A percentile compares a stretch with the other conserved stretches of the same genome.
phyloP scores from a whole-genome alignment of 2,329 filamentous ascomycete genomes.

The Monascus ruber region DNA sequence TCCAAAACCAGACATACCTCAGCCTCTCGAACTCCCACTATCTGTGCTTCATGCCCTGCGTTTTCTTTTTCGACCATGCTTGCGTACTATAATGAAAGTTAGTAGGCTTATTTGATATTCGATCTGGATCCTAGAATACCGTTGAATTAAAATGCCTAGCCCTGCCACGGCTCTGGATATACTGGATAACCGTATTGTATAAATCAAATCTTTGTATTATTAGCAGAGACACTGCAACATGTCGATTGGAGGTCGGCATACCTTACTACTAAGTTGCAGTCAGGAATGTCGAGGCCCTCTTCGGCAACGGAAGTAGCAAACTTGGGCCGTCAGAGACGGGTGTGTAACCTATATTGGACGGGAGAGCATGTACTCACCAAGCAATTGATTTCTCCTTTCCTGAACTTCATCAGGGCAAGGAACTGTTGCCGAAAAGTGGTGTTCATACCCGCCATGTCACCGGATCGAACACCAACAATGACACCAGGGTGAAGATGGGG shows the following conservation, averaged over 20 bases:
- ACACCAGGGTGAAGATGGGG: slow-evolving; percentile 49
- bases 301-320: slow-evolving; percentile 56
- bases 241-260: slow-evolving; percentile 6
- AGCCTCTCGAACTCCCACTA: slow-evolving; percentile 34
- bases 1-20: slow-evolving; percentile 30
- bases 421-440: slow-evolving; percentile 66
- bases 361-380: slow-evolving; percentile 21
- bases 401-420: slow-evolving; percentile 55
- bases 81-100: slow-evolving; percentile 43
- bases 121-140: slow-evolving; percentile 11
- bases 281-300: slow-evolving; percentile 55
- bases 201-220: slow-evolving; percentile 58
- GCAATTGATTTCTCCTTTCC: slow-evolving; percentile 48
- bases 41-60: slow-evolving; percentile 47
- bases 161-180: slow-evolving; percentile 83
- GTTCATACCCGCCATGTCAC: slow-evolving; percentile 45
- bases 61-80: slow-evolving; percentile 74
- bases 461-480: slow-evolving; percentile 50
- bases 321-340: slow-evolving; percentile 11
- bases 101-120: neutral
- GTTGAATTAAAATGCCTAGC: slow-evolving; percentile 67
- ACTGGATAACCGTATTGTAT: slow-evolving; percentile 83
- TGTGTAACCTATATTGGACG: too few relatives aligned
- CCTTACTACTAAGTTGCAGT: slow-evolving; percentile 53
- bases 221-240: slow-evolving; percentile 1